Conservation (phyloP, 495 filamentous ascomycete genomes). For the Penicillium chermesinum region DNA sequence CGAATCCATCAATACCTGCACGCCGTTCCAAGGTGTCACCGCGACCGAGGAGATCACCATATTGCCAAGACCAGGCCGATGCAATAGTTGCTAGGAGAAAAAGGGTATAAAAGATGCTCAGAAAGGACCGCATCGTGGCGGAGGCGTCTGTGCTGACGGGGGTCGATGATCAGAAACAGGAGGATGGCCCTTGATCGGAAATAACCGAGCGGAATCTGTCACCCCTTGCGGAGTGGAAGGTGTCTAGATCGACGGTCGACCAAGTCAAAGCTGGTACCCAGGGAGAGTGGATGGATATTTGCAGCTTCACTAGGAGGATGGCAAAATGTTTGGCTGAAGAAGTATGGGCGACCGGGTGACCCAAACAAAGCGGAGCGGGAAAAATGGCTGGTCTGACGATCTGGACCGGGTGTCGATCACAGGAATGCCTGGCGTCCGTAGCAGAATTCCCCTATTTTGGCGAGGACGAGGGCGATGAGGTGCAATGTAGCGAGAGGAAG, state of each 20-base stretch:
- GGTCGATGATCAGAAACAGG: not conserved
- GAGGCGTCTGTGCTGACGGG: not conserved
- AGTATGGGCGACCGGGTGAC: not conserved
- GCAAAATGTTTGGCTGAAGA: not conserved
- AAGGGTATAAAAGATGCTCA: slow-evolving; percentile 33
- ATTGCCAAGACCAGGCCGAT: slow-evolving; percentile 48
- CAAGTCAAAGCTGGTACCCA: not conserved
- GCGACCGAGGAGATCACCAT: slow-evolving; percentile 22
- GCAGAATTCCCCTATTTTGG: not conserved
- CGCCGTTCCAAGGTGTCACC: slow-evolving; percentile 29
- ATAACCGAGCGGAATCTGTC: slow-evolving; percentile 11
- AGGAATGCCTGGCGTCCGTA: slow-evolving; percentile 5
- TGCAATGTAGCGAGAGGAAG: slow-evolving; percentile 1
- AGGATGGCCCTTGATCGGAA: slow-evolving; percentile 12
- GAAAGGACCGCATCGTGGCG: slow-evolving; percentile 32
- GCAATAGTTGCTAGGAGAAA: slow-evolving; percentile 44
- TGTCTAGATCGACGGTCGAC: not conserved
- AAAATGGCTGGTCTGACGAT: slow-evolving; percentile 2
- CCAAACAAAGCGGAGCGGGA: slow-evolving; percentile 7
- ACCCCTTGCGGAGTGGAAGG: slow-evolving; percentile 20
- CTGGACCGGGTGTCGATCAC: slow-evolving; percentile 20
- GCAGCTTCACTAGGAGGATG: not conserved
- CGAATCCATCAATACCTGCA: slow-evolving; percentile 22
- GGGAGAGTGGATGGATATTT: not conserved
- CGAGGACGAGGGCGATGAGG: not conserved